These are phyloP conservation scores for Helianthus tuberosus DNA, from an alignment of 129 eudicot species.

Conservation along the genomic window DNA sequence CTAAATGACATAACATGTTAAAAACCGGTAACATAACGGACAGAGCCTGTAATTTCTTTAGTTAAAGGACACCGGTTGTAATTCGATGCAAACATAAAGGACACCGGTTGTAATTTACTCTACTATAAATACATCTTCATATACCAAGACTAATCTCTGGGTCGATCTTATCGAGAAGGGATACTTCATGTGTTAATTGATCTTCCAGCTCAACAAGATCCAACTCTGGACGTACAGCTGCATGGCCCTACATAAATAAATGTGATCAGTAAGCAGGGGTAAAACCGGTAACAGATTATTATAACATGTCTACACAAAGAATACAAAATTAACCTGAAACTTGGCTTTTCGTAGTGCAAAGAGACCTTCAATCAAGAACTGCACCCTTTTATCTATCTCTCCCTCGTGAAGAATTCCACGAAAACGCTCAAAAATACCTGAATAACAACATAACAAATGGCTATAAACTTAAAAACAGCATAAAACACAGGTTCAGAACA, in stretches of 20 bases:
- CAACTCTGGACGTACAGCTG: conserved; percentile 92
- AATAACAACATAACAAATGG: neutral
- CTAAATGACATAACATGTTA: too few relatives aligned
- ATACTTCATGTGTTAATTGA: conserved; percentile 87
- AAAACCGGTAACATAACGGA: too few relatives aligned
- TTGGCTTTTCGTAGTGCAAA: conserved; percentile 93
- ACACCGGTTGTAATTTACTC: too few relatives aligned
- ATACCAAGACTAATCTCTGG: conserved; percentile 79
- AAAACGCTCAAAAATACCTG: conserved; percentile 95
- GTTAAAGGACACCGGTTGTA: too few relatives aligned
- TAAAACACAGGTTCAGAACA: neutral
- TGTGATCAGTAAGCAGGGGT: neutral
- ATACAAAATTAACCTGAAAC: conserved; percentile 65
- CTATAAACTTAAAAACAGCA: neutral
- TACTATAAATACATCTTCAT: neutral
- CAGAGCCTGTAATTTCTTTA: too few relatives aligned
- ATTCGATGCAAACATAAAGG: too few relatives aligned
- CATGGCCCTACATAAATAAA: conserved; percentile 62
- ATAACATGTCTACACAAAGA: neutral
- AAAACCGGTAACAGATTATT: neutral
- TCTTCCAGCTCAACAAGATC: conserved; percentile 96
- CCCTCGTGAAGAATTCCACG: conserved; percentile 99
- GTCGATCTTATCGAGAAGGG: conserved; percentile 75
- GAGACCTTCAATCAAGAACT: conserved; percentile 87
- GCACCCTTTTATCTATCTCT: conserved; percentile 94